A percentile compares a stretch with the other conserved stretches of the same genome.
These are phyloP conservation scores for Fraxinus excelsior DNA, from an alignment of 257 asterid genomes.

Conservation along the genomic window DNA sequence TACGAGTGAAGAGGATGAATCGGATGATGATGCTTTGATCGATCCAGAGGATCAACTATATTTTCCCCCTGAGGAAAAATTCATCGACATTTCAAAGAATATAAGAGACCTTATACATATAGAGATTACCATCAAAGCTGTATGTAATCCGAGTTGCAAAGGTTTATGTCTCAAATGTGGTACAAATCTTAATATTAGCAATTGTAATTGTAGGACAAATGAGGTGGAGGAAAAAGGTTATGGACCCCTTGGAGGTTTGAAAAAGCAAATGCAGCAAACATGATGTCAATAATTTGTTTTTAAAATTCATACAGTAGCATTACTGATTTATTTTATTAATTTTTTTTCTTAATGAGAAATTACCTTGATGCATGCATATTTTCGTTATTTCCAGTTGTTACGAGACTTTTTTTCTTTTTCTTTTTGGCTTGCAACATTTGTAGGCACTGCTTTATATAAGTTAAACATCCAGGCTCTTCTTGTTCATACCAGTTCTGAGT, in stretches of 20 bases:
- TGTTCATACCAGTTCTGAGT: background rate
- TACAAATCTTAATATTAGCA: constrained; percentile 56
- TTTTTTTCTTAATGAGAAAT: background rate
- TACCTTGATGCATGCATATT: background rate
- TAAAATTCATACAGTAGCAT: background rate
- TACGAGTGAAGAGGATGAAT: constrained; percentile 29
- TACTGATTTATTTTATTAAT: background rate
- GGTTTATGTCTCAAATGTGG: constrained; percentile 84
- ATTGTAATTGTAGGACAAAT: constrained; percentile 46
- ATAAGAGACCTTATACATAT: constrained; percentile 83
- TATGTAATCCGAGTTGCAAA: constrained; percentile 71
- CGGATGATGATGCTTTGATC: constrained; percentile 47
- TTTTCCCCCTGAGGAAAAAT: constrained; percentile 61
- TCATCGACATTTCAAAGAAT: constrained; percentile 79
- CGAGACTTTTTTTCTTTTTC: background rate
- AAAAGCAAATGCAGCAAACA: constrained; percentile 65
- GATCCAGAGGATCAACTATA: constrained; percentile 75
- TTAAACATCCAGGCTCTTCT: background rate
- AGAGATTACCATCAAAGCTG: constrained; percentile 73
- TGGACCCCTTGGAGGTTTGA: constrained; percentile 74
- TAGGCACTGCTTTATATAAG: background rate
- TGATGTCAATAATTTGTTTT: constrained; percentile 18
- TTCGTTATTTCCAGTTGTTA: background rate
- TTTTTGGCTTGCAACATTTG: background rate
- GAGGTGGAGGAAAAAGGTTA: constrained; percentile 40